Conservation (phyloP, 345 rosid genomes). For the Pistacia integerrima region DNA sequence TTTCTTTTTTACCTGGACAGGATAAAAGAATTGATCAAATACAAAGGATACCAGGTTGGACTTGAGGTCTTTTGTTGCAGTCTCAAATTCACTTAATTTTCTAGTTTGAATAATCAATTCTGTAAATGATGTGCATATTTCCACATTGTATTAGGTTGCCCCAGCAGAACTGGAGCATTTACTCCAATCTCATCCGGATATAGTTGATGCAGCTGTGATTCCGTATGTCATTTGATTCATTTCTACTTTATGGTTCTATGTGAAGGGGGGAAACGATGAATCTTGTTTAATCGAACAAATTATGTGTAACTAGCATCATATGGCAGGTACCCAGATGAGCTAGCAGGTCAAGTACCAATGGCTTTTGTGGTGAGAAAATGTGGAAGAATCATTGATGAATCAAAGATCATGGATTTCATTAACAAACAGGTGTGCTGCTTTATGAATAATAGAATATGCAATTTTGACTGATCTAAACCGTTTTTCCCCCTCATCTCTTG, state of each 20-base stretch:
- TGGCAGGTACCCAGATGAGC: conserved; percentile 57
- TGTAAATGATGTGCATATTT: background rate
- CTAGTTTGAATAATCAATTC: background rate
- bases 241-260: too few relatives aligned
- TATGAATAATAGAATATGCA: background rate
- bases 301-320: background rate
- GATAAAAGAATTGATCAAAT: conserved; percentile 65
- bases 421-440: conserved; percentile 36
- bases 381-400: conserved; percentile 41
- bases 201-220: conserved; percentile 57
- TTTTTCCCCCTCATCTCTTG: background rate
- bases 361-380: conserved; percentile 48
- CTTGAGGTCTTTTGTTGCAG: background rate
- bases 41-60: conserved; percentile 65
- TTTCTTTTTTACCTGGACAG: conserved; percentile 64
- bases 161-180: conserved; percentile 65
- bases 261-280: too few relatives aligned
- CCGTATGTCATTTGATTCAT: conserved; percentile 36
- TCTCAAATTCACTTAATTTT: background rate
- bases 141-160: conserved; percentile 43
- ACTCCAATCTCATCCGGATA: conserved; percentile 52
- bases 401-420: conserved; percentile 38
- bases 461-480: background rate
- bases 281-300: too few relatives aligned
- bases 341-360: conserved; percentile 55